Evolutionary conservation across 2,329 filamentous ascomycete genomes (phyloP), one percentile per base, ranked within the genome.

Genomic region (Clarireedia paspali): DNA sequence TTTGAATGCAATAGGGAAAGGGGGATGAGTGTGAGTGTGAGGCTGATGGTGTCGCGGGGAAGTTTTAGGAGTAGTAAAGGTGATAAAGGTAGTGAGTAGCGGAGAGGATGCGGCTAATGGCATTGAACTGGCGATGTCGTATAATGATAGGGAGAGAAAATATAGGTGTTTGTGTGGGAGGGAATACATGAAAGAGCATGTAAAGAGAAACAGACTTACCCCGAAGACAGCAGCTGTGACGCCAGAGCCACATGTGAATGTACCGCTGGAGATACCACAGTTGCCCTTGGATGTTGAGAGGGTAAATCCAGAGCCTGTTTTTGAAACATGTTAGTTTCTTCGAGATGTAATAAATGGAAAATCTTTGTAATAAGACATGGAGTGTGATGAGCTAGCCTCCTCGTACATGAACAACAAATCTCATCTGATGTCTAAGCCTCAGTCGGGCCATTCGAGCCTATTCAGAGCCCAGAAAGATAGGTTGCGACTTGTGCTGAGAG

Each of bases 241-340:
- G n/a, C 72, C 69, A 2, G 73, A 72, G 4, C 73, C 79, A 66
- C 84, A 88, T 14, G 72, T 76, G 44, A 87, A 74, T 5, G 71
- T 71, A n/a, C 75, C 77, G 3, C 72, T 69, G 4, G 76, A 71
- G 47, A 87, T 73, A 1, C 76, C 78, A 61, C 85, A 88, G 14
- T 67, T 70, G 6, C 82, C 82, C 65, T 83, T 84, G 47, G 77
- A 80, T 12, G 79, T 81, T 48, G 70, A 74, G 12, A 86, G 69
- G 0, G 79, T 83, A 51, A 70, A 66, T 2, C 65, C 63, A 38
- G 57, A 61, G 1, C 62, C 63, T 71, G 46, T 34, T 34, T 34
- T 10, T 15, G 20, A 9, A 45, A 2, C n/a, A 9, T 20, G n/a
- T 46, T 50, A 44, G 30, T 53, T 34, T 34, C 12, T 2, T 34